These are phyloP conservation scores for Apophysomyces variabilis DNA, from an alignment of 371 early-diverging fungal genomes.

Conservation along the genomic window DNA sequence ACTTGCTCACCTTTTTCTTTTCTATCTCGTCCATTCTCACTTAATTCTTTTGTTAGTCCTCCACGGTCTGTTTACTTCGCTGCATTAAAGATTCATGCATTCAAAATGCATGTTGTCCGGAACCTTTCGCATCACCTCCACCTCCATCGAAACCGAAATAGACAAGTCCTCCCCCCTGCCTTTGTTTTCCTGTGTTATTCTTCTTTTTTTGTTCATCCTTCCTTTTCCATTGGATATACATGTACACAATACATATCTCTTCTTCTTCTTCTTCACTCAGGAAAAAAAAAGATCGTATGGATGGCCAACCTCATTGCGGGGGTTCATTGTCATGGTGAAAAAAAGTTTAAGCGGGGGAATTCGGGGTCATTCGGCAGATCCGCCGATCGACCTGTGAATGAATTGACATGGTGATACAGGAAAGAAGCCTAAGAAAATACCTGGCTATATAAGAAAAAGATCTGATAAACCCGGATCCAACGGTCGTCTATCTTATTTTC, in stretches of 20 bases:
- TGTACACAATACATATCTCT: too few species aligned
- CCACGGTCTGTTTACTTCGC: conserved; percentile 24
- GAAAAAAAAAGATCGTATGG: too few species aligned
- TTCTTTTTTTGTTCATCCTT: too few species aligned
- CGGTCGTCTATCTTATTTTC: not conserved
- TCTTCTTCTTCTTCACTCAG: too few species aligned
- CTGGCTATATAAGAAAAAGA: not conserved
- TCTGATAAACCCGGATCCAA: conserved; percentile 1
- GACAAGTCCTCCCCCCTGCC: not conserved
- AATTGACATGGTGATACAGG: conserved; percentile 1
- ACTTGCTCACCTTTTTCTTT: not conserved
- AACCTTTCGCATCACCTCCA: not conserved
- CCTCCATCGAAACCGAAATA: not conserved
- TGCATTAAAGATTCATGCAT: conserved; percentile 34
- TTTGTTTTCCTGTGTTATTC: not conserved
- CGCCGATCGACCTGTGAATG: conserved; percentile 12
- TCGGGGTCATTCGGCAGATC: conserved; percentile 10
- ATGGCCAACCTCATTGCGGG: not conserved
- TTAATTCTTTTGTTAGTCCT: conserved; percentile 10
- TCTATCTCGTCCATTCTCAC: conserved; percentile 6
- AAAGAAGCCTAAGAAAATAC: not conserved
- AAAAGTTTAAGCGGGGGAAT: not conserved
- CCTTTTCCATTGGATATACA: too few species aligned
- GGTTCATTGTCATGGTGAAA: not conserved
- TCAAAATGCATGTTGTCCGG: conserved; percentile 34